Conservation (phyloP, 768 basidiomycete genomes). For the Auricularia sp. region DNA sequence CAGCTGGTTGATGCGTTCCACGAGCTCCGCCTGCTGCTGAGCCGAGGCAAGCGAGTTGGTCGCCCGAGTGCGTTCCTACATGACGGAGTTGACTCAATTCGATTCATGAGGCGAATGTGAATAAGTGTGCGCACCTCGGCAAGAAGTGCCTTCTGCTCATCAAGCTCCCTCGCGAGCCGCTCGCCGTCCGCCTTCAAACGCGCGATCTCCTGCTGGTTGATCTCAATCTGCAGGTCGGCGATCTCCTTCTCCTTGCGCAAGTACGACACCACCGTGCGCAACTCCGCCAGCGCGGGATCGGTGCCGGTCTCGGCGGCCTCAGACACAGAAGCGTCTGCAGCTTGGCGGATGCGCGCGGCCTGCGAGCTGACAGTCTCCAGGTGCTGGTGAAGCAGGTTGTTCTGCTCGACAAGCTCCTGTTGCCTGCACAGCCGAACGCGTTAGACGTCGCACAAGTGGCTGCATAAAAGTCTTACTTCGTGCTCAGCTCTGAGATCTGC, state of each 20-base stretch:
- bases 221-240: slow-evolving; percentile 75
- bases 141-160: slow-evolving; percentile 59
- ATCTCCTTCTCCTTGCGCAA: slow-evolving; percentile 88
- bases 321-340: slow-evolving; percentile 42
- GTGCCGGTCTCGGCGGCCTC: slow-evolving; percentile 32
- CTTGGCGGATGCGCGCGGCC: slow-evolving; percentile 68
- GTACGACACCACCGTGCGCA: slow-evolving; percentile 71
- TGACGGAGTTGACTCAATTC: too few relatives aligned
- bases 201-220: slow-evolving; percentile 66
- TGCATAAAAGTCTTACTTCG: slow-evolving; percentile 38
- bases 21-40: slow-evolving; percentile 70
- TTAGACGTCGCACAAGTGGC: not conserved
- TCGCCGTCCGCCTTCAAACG: slow-evolving; percentile 70
- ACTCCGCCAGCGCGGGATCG: slow-evolving; percentile 54
- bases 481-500: slow-evolving; percentile 61
- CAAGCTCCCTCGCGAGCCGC: slow-evolving; percentile 54
- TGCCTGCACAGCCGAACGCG: slow-evolving; percentile 31
- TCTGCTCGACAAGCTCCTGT: slow-evolving; percentile 67
- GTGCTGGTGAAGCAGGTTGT: slow-evolving; percentile 67
- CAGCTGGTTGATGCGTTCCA: slow-evolving; percentile 79
- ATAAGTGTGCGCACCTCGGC: slow-evolving; percentile 43
- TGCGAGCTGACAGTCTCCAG: slow-evolving; percentile 76
- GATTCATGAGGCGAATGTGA: too few relatives aligned
- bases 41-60: slow-evolving; percentile 60
- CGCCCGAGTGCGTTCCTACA: slow-evolving; percentile 72